phyloP scores from a whole-genome alignment of 2,329 filamentous ascomycete genomes.

The Alternaria gaisen region DNA sequence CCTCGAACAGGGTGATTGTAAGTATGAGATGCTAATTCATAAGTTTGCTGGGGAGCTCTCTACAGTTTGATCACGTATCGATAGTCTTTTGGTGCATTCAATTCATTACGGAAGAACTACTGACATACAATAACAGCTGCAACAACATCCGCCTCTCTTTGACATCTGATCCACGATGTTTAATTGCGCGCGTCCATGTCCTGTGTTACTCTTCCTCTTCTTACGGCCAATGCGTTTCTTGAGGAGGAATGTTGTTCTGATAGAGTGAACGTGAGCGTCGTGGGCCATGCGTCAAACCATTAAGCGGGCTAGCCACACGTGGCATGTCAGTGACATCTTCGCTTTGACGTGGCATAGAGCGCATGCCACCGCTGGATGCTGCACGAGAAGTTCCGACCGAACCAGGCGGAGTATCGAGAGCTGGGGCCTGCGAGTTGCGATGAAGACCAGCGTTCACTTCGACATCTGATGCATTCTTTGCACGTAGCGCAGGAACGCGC shows the following conservation, averaged over 20 bases:
- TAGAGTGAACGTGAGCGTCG: background rate
- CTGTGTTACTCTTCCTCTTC: background rate
- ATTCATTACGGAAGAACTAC: background rate
- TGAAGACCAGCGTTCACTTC: background rate
- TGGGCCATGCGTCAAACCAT: background rate
- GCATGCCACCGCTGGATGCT: background rate
- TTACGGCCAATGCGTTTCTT: background rate
- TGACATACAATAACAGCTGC: background rate
- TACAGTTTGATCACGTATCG: too few relatives aligned
- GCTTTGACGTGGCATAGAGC: background rate
- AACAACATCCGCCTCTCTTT: background rate
- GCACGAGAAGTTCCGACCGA: fast-evolving
- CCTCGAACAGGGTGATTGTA: too few relatives aligned
- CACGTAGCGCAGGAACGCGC: fast-evolving
- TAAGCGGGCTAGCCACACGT: background rate
- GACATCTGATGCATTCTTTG: background rate
- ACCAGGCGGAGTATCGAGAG: background rate
- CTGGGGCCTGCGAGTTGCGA: background rate
- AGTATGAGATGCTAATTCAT: too few relatives aligned
- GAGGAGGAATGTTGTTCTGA: background rate
- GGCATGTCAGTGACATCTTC: background rate
- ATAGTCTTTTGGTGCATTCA: too few relatives aligned
- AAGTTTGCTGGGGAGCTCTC: too few relatives aligned
- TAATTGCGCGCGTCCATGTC: too few relatives aligned
- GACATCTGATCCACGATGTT: background rate